A percentile compares a stretch with the other conserved stretches of the same genome.
Conservation (phyloP, 495 filamentous ascomycete genomes). For the Mytilinidion resinicola region DNA sequence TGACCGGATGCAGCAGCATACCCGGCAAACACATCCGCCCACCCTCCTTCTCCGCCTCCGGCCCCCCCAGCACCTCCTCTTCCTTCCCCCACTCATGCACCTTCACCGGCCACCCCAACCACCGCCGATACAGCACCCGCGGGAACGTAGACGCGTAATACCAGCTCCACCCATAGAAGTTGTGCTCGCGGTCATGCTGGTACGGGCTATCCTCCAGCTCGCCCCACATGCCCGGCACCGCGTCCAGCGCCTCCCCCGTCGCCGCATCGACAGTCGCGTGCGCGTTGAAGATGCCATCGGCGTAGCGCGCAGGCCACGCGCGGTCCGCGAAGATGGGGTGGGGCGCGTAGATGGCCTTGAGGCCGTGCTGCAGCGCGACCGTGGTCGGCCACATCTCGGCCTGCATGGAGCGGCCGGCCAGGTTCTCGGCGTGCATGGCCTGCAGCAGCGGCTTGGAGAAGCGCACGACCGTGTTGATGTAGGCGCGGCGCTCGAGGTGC, state of each 20-base stretch:
- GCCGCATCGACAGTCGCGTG: conserved; percentile 43
- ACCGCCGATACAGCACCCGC: conserved; percentile 54
- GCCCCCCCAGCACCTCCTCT: conserved; percentile 19
- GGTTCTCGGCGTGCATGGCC: conserved; percentile 56
- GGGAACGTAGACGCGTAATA: conserved; percentile 50
- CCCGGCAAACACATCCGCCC: conserved; percentile 90
- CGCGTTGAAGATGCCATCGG: conserved; percentile 59
- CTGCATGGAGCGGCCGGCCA: conserved; percentile 54
- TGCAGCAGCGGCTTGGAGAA: conserved; percentile 57
- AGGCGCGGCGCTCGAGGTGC: conserved; percentile 55
- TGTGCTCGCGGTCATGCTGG: conserved; percentile 43
- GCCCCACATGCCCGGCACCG: conserved; percentile 29
- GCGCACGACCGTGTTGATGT: conserved; percentile 60
- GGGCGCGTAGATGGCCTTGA: conserved; percentile 63
- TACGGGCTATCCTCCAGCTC: conserved; percentile 30
- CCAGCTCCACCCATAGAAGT: conserved; percentile 55
- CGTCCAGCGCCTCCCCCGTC: conserved; percentile 41
- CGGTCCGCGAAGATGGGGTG: conserved; percentile 66
- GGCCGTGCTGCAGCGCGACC: conserved; percentile 59
- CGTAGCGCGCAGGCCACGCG: conserved; percentile 48
- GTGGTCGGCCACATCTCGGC: conserved; percentile 67
- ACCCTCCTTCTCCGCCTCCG: conserved; percentile 39
- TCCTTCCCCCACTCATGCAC: conserved; percentile 18
- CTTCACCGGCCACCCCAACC: conserved; percentile 45
- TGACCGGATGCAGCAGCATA: conserved; percentile 51